Conservation (phyloP, 2,329 filamentous ascomycete species). For the Alternaria consortialis region DNA sequence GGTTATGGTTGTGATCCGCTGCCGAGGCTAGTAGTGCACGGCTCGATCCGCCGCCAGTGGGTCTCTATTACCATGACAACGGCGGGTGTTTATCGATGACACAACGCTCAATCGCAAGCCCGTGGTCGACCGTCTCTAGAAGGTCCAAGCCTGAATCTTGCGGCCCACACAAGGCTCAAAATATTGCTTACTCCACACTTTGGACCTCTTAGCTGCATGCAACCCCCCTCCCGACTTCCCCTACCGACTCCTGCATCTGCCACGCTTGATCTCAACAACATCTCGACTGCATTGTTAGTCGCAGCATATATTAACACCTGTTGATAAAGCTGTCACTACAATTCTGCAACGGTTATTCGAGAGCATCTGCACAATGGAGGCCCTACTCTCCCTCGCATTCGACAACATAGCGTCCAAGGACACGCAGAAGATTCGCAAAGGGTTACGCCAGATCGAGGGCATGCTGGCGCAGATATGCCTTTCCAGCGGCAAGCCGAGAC, state of each 20-base stretch:
- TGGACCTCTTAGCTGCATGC: conserved; percentile 40
- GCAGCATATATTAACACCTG: conserved; percentile 8
- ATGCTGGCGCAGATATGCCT: conserved; percentile 95
- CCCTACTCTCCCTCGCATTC: conserved; percentile 89
- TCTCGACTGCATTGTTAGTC: conserved; percentile 14
- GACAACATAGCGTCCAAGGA: conserved; percentile 96
- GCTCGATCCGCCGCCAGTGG: conserved; percentile 19
- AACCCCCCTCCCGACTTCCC: conserved; percentile 21
- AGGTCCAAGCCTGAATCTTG: conserved; percentile 24
- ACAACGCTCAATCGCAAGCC: conserved; percentile 12
- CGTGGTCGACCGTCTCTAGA: conserved; percentile 13
- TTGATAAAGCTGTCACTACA: conserved; percentile 15
- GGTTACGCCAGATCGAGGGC: conserved; percentile 91
- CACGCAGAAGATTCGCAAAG: conserved; percentile 88
- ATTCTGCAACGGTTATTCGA: conserved; percentile 8
- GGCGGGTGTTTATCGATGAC: conserved; percentile 31
- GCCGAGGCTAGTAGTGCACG: conserved; percentile 23
- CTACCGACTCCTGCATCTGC: conserved; percentile 29
- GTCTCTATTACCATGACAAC: conserved; percentile 26
- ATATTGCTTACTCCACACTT: conserved; percentile 40
- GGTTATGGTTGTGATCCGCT: conserved; percentile 4
- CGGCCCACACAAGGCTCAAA: conserved; percentile 38
- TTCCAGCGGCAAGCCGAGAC: conserved; percentile 56
- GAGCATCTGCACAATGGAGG: conserved; percentile 72
- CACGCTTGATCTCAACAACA: conserved; percentile 18